Base-by-base conservation (phyloP, 768 basidiomycete species). In the Cubamyces lactineus region DNA sequence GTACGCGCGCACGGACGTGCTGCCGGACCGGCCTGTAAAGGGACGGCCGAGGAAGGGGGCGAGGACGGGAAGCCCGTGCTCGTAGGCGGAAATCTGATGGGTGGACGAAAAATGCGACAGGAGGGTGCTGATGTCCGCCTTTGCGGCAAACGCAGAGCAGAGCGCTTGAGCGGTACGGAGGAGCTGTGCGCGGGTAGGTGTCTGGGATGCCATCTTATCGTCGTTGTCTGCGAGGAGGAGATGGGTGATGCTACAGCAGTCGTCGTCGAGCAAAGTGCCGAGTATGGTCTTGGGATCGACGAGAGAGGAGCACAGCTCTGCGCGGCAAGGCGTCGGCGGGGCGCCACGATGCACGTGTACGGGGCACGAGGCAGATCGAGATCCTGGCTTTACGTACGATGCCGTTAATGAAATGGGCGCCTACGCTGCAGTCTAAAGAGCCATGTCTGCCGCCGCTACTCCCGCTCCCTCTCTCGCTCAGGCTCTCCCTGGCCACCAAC, bases 21-120 rank as follows among this genome's bases (percentile, higher is more conserved):
- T 43, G 43, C 78, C 82, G 2, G 73, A 70, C 21, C 60, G 70
- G 15, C 85, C 84, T 0, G 68, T 67, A 70, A 86, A 87, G 13
- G 70, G 61, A 26, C 74, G 78, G 30, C 87, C 86, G 6, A 88
- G 67, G 71, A 88, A 88, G n/a, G 86, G 84, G 11, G 85, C 84
- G 39, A 87, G 76, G 39, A 67, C 68, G 21, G 76, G 73, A 26
- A 83, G 75, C 16, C 87, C 87, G 53, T 88, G 78, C 69, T 88
- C 87, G 64, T 81, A 62, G 1, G 78, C 84, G 51, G 77, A 75
- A 57, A 78, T 75, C 56, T 74, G 70, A 54, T 77, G 74, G 0
- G 76, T 76, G 6, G 70, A 72, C 11, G 86, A 85, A 65, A 88
- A 87, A 66, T 81, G 78, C 0, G 77, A 70, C 48, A 87, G 68